Conservation (phyloP, 352 stramenopile species). For the Phytopythium delawarense region DNA sequence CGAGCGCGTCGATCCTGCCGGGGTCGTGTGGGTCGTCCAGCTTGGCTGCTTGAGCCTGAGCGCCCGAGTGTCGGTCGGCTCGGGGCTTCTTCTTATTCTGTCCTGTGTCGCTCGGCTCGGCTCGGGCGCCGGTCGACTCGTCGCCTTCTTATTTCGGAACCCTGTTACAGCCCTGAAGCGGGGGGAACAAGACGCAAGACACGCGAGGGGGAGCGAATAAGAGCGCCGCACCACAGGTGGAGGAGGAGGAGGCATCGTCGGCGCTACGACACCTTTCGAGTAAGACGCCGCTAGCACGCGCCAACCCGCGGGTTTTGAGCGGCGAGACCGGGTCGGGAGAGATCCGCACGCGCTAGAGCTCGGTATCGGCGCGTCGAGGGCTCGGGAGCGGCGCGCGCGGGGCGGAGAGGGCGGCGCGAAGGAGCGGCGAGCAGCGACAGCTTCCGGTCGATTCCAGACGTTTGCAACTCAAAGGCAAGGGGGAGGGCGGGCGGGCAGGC, state of each 20-base stretch:
- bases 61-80: background rate
- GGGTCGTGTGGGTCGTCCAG: constrained; percentile 22
- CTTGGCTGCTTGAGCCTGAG: constrained; percentile 6
- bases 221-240: background rate
- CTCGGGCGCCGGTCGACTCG: background rate
- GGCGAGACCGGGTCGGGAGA: background rate
- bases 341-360: background rate
- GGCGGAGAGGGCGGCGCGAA: background rate
- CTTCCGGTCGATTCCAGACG: constrained; percentile 1
- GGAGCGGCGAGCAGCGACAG: background rate
- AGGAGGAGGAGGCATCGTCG: background rate
- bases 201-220: background rate
- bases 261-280: background rate
- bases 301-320: background rate
- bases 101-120: background rate
- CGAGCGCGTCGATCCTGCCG: constrained; percentile 37
- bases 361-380: background rate
- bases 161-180: background rate
- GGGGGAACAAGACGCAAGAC: background rate
- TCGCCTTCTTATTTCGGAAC: background rate
- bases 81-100: background rate
- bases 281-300: background rate
- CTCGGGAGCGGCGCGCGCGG: background rate
- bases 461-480: constrained; percentile 5
- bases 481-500: background rate